These are phyloP conservation scores for Jaltomata sinuosa DNA, from an alignment of 257 asterid genomes.

Conservation along the genomic window DNA sequence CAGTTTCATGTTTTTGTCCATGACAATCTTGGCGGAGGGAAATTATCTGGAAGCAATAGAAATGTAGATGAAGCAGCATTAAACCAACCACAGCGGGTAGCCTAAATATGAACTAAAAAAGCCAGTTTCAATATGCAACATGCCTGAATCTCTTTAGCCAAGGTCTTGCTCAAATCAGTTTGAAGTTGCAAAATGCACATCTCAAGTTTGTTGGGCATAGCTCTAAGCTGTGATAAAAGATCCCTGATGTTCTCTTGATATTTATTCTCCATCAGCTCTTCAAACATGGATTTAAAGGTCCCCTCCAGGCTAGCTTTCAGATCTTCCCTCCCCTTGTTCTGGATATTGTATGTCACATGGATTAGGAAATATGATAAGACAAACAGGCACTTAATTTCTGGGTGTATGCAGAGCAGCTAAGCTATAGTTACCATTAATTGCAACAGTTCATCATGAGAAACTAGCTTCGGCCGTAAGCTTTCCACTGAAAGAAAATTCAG, in stretches of 20 bases:
- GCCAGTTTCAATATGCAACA: background rate
- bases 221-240: slow-evolving; percentile 35
- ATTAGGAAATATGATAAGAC: slow-evolving; percentile 13
- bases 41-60: slow-evolving; percentile 40
- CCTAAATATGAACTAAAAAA: background rate
- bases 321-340: slow-evolving; percentile 80
- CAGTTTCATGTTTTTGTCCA: slow-evolving; percentile 26
- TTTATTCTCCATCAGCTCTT: slow-evolving; percentile 37
- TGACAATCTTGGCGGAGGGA: slow-evolving; percentile 34
- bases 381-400: slow-evolving; percentile 7
- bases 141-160: slow-evolving; percentile 67
- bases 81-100: slow-evolving; percentile 11
- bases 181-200: slow-evolving; percentile 40
- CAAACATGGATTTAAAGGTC: slow-evolving; percentile 45
- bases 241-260: slow-evolving; percentile 34
- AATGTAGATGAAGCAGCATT: slow-evolving; percentile 9
- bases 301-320: slow-evolving; percentile 46
- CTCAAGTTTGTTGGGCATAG: slow-evolving; percentile 47
- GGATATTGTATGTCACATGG: slow-evolving; percentile 14
- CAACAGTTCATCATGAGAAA: slow-evolving; percentile 48
- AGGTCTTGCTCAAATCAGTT: slow-evolving; percentile 36
- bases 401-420: slow-evolving; percentile 4
- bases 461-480: slow-evolving; percentile 58
- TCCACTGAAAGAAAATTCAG: slow-evolving; percentile 43
- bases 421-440: slow-evolving; percentile 53